Conservation (phyloP, 305 asterid genomes). For the Plantago coronopus region DNA sequence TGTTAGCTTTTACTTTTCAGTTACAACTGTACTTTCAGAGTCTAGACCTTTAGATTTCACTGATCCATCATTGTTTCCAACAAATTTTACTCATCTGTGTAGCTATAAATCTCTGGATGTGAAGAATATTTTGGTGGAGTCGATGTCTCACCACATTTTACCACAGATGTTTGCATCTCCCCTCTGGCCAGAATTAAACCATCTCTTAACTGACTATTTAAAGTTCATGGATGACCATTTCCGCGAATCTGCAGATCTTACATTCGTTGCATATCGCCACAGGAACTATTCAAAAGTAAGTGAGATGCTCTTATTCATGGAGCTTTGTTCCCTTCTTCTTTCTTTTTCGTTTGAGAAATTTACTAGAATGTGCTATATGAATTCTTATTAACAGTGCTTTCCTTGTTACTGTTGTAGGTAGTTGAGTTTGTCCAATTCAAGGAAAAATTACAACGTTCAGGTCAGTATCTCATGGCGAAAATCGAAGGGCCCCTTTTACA, state of each 20-base stretch:
- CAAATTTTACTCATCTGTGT: conserved; percentile 27
- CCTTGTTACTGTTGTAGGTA: conserved; percentile 46
- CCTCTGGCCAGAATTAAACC: conserved; percentile 67
- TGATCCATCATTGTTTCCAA: conserved; percentile 17
- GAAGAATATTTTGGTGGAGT: conserved; percentile 95
- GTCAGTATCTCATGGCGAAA: conserved; percentile 79
- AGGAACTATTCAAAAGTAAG: conserved; percentile 90
- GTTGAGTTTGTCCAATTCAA: conserved; percentile 94
- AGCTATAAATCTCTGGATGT: conserved; percentile 96
- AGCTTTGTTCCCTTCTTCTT: not conserved
- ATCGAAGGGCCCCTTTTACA: conserved; percentile 82
- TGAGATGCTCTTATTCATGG: conserved; percentile 17
- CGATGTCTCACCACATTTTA: conserved; percentile 82
- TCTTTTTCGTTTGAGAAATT: not conserved
- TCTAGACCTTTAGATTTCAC: conserved; percentile 8
- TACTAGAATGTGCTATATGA: conserved; percentile 18
- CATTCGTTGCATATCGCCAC: conserved; percentile 95
- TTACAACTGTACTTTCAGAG: conserved; percentile 5
- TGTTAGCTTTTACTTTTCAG: conserved; percentile 10
- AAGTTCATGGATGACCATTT: conserved; percentile 95
- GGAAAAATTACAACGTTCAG: conserved; percentile 76
- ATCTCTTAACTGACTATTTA: conserved; percentile 64
- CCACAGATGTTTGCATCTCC: conserved; percentile 94
- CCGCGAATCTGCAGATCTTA: conserved; percentile 94
- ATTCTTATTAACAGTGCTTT: conserved; percentile 19